Conservation (phyloP, 371 early-diverging fungal species). For the Saksenaea oblongispora region DNA sequence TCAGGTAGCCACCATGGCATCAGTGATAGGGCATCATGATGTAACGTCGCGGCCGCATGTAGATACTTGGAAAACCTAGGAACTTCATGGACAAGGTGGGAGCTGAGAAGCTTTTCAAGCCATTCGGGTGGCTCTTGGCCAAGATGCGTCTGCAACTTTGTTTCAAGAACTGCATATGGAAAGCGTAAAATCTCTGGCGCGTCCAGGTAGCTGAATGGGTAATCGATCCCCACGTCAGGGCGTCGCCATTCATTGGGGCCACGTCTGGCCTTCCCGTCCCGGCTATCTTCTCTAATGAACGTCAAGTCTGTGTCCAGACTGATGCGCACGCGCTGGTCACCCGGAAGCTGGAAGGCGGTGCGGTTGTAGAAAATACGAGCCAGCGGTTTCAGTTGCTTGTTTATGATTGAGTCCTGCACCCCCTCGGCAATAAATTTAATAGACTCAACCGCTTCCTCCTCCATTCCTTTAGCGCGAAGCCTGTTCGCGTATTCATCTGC, state of each 20-base stretch:
- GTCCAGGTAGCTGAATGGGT: conserved; percentile 75
- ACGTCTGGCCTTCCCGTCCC: conserved; percentile 49
- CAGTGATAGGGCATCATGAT: conserved; percentile 72
- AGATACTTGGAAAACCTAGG: conserved; percentile 96
- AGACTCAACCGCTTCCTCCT: conserved; percentile 74
- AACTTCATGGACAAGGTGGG: conserved; percentile 87
- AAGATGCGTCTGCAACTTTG: conserved; percentile 87
- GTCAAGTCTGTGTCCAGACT: conserved; percentile 93
- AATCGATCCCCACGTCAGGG: conserved; percentile 77
- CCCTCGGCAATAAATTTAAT: conserved; percentile 66
- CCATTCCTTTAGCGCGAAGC: conserved; percentile 69
- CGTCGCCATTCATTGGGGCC: conserved; percentile 89
- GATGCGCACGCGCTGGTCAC: conserved; percentile 91
- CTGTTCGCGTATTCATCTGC: conserved; percentile 76
- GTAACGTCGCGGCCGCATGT: conserved; percentile 88
- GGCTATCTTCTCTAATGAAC: conserved; percentile 91
- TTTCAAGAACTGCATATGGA: conserved; percentile 94
- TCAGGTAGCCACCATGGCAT: conserved; percentile 89
- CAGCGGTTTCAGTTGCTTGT: conserved; percentile 48
- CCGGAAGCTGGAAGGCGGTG: conserved; percentile 97
- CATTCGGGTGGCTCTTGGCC: conserved; percentile 88
- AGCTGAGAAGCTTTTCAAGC: conserved; percentile 82
- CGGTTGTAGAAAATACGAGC: conserved; percentile 93
- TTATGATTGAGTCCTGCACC: conserved; percentile 62
- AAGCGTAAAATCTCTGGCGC: conserved; percentile 82